Conservation (phyloP, 257 asterid species). For the Voacanga thouarsii region DNA sequence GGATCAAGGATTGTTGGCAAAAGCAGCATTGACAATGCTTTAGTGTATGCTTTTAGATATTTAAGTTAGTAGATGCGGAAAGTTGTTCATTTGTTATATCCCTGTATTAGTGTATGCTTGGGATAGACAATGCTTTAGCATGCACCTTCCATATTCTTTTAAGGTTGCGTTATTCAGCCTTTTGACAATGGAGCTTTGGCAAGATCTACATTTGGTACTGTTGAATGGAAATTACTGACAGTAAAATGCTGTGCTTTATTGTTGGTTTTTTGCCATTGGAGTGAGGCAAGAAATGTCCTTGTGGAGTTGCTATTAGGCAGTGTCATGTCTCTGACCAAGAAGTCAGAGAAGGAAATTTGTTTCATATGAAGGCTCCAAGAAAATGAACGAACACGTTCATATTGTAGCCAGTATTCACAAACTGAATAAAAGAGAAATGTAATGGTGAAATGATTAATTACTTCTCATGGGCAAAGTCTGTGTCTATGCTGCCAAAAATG, state of each 20-base stretch:
- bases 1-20: not conserved
- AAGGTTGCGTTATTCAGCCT: not conserved
- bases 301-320: not conserved
- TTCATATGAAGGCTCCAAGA: not conserved
- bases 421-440: not conserved
- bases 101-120: not conserved
- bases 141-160: not conserved
- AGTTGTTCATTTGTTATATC: not conserved
- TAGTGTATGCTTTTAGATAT: conserved; percentile 1
- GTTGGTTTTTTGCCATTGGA: not conserved
- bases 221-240: not conserved
- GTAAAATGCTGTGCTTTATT: not conserved
- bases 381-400: not conserved
- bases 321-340: not conserved
- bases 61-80: not conserved
- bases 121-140: not conserved
- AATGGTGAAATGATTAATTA: no score
- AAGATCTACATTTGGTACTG: not conserved
- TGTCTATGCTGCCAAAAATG: not conserved
- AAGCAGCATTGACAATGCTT: not conserved
- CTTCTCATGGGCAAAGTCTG: not conserved
- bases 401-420: not conserved
- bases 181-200: not conserved
- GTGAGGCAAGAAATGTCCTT: not conserved
- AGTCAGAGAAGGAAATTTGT: not conserved